Conservation (phyloP, 257 asterid species). For the Salvia miltiorrhiza region DNA sequence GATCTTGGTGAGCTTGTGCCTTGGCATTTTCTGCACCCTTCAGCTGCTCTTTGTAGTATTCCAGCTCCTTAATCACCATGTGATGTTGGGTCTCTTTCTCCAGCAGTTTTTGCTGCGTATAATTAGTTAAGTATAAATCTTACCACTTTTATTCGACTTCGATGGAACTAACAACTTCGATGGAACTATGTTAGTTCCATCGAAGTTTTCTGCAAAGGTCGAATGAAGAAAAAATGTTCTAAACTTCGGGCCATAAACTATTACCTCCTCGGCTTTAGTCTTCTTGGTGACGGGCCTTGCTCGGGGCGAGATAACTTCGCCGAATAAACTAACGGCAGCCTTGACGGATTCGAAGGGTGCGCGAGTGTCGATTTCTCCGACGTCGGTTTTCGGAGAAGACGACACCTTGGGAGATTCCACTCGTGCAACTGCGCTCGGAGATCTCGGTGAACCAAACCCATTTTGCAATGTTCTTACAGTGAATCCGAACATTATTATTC, state of each 20-base stretch:
- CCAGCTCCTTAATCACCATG: constrained; percentile 60
- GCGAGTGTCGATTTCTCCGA: constrained; percentile 45
- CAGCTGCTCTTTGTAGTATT: constrained; percentile 60
- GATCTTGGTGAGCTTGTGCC: constrained; percentile 54
- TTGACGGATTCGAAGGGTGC: constrained; percentile 80
- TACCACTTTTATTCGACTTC: not conserved
- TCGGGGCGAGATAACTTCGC: constrained; percentile 51
- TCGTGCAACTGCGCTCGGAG: constrained; percentile 17
- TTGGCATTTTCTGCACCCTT: constrained; percentile 43
- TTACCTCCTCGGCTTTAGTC: constrained; percentile 76
- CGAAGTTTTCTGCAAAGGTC: too few species aligned
- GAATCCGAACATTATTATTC: constrained; percentile 49
- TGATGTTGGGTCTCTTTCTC: constrained; percentile 89
- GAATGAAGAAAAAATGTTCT: too few species aligned
- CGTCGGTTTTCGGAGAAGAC: constrained; percentile 37
- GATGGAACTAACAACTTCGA: too few species aligned
- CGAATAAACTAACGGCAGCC: constrained; percentile 78
- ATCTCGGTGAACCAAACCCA: constrained; percentile 49
- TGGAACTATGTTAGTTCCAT: too few species aligned
- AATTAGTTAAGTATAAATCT: not conserved
- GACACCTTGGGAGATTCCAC: constrained; percentile 17
- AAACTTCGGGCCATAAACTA: too few species aligned
- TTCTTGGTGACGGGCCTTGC: constrained; percentile 40
- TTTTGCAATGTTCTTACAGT: constrained; percentile 44
- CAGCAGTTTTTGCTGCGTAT: constrained; percentile 55